phyloP scores from a whole-genome alignment of 208 protist species.

The Herpetomonas tarakana region DNA sequence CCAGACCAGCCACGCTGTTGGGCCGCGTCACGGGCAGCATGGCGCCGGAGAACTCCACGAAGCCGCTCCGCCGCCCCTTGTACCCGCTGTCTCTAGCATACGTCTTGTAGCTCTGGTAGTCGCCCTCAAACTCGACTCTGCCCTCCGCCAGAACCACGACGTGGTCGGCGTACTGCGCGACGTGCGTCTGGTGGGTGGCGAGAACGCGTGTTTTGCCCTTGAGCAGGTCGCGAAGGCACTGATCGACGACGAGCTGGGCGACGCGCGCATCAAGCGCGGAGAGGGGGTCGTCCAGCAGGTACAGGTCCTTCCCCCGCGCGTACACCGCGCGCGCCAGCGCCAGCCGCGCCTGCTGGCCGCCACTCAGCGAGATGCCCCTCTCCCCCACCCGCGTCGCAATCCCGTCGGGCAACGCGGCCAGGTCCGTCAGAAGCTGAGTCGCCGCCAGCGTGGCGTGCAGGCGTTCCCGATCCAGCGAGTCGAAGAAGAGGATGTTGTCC shows the following conservation, averaged over 20 bases:
- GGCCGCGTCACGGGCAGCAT: constrained; percentile 1
- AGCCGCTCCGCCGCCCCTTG: constrained; percentile 51
- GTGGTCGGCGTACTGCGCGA: constrained; percentile 60
- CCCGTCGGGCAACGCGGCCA: constrained; percentile 74
- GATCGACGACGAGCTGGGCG: constrained; percentile 43
- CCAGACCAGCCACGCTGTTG: background rate
- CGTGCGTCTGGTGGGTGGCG: constrained; percentile 93
- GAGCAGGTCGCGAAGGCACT: constrained; percentile 59
- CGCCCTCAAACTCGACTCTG: constrained; percentile 37
- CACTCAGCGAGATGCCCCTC: constrained; percentile 77
- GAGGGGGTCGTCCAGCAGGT: constrained; percentile 91
- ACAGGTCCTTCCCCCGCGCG: constrained; percentile 57
- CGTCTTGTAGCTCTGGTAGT: constrained; percentile 27
- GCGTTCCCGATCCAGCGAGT: constrained; percentile 23
- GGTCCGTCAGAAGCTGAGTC: constrained; percentile 41
- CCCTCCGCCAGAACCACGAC: constrained; percentile 79
- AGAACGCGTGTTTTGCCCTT: constrained; percentile 83
- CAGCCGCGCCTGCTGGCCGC: constrained; percentile 79
- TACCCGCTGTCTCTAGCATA: constrained; percentile 44
- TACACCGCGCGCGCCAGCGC: constrained; percentile 81
- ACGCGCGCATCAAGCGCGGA: constrained; percentile 91
- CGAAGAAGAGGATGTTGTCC: constrained; percentile 93
- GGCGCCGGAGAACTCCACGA: background rate
- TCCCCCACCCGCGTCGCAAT: constrained; percentile 86
- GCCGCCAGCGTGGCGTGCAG: background rate